These are phyloP conservation scores for Terfezia claveryi DNA, from an alignment of 495 filamentous ascomycete species.

Conservation along the genomic window DNA sequence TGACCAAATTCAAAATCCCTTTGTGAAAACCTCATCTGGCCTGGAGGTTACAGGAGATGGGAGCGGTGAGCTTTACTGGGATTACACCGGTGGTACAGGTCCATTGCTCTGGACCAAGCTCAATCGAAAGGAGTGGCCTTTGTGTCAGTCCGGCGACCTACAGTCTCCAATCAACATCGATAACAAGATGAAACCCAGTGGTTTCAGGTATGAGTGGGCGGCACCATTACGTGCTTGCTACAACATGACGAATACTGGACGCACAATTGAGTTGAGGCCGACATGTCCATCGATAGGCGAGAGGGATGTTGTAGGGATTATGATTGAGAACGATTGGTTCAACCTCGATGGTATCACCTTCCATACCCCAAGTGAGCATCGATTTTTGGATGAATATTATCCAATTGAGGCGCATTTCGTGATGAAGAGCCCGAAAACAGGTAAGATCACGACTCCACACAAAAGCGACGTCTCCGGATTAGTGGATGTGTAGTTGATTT, in stretches of 20 bases:
- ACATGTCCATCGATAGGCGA: background rate
- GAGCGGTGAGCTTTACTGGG: conserved; percentile 16
- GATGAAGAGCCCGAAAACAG: conserved; percentile 21
- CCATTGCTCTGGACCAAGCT: conserved; percentile 39
- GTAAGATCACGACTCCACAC: background rate
- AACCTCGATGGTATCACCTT: conserved; percentile 43
- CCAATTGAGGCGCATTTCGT: conserved; percentile 47
- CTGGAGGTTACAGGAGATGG: too few relatives aligned
- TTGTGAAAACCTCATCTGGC: too few relatives aligned
- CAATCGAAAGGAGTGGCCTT: conserved; percentile 20
- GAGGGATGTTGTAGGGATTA: background rate
- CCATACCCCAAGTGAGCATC: conserved; percentile 47
- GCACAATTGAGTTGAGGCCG: conserved; percentile 12
- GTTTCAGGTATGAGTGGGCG: background rate
- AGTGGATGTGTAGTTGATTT: background rate
- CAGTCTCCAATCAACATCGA: conserved; percentile 44
- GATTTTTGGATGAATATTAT: conserved; percentile 27
- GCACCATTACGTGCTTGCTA: conserved; percentile 6
- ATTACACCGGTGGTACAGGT: conserved; percentile 31
- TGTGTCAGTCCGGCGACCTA: conserved; percentile 31
- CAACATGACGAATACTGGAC: conserved; percentile 10
- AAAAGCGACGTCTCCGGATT: background rate
- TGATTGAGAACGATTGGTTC: conserved; percentile 27
- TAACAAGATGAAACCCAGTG: conserved; percentile 12
- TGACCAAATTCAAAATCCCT: too few relatives aligned